Evolutionary conservation across 2,329 filamentous ascomycete species (phyloP).

Genomic region (Aspergillus fructus): DNA sequence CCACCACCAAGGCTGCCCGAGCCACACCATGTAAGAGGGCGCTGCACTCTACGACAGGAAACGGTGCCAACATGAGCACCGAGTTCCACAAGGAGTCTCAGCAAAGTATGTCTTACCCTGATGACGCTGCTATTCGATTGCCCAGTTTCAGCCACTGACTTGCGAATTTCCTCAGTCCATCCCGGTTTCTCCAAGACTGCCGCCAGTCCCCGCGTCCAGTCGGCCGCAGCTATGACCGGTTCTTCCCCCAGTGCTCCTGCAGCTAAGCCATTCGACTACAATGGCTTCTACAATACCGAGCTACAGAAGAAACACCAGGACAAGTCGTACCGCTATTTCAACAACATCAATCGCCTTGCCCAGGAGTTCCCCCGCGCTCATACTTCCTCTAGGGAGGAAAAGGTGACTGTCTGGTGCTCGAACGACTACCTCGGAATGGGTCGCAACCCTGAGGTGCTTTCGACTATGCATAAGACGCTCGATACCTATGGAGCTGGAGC

Average conservation of each 20-base stretch:
- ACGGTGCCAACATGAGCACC: conserved; percentile 76
- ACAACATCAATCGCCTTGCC: conserved; percentile 98
- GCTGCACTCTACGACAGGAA: conserved; percentile 75
- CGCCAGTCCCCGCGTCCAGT: conserved; percentile 19
- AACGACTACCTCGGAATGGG: conserved; percentile 99
- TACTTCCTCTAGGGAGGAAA: conserved; percentile 77
- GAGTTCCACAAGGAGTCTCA: conserved; percentile 50
- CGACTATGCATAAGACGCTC: conserved; percentile 90
- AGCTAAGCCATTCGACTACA: conserved; percentile 76
- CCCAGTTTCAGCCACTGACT: background rate
- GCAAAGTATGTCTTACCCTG: conserved; percentile 41
- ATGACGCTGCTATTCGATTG: background rate
- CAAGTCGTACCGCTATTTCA: conserved; percentile 99
- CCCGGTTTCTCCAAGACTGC: conserved; percentile 25
- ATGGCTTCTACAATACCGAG: conserved; percentile 82
- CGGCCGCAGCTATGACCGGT: conserved; percentile 32
- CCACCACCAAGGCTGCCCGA: conserved; percentile 46
- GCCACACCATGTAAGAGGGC: conserved; percentile 62
- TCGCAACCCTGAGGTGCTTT: conserved; percentile 79
- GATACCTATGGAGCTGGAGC: conserved; percentile 94
- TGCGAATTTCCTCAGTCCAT: conserved; percentile 15
- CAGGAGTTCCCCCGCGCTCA: conserved; percentile 95
- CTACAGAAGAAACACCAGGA: conserved; percentile 99
- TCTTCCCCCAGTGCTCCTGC: conserved; percentile 51
- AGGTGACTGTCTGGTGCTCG: conserved; percentile 97